A percentile compares a stretch with the other conserved stretches of the same genome.
phyloP scores from a whole-genome alignment of 169 alveolate species.

The Blepharisma undulans region DNA sequence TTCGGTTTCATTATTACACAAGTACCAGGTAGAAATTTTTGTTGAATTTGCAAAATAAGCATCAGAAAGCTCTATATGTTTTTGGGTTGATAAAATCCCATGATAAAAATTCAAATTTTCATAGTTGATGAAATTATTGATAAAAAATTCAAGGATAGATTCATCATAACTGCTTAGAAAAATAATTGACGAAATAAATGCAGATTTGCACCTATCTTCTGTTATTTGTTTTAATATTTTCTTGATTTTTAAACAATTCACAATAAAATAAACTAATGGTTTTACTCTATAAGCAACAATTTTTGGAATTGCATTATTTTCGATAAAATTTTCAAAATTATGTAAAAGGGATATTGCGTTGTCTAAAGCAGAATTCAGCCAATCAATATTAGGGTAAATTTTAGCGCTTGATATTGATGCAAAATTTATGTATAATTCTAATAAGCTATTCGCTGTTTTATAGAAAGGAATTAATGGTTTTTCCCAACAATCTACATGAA shows the following conservation, averaged over 20 bases:
- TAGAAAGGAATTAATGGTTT: not conserved
- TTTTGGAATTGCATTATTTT: not conserved
- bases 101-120: not conserved
- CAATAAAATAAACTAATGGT: not conserved
- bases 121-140: not conserved
- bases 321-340: not conserved
- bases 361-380: not conserved
- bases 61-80: not conserved
- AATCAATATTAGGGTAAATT: not conserved
- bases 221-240: not conserved
- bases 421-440: not conserved
- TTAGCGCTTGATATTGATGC: not conserved
- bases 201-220: not conserved
- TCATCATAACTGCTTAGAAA: conserved; percentile 2
- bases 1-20: not conserved
- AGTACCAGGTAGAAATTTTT: conserved; percentile 2
- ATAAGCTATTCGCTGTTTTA: not conserved
- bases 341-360: not conserved
- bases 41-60: not conserved
- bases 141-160: not conserved
- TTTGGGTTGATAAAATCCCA: not conserved
- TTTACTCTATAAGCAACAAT: not conserved
- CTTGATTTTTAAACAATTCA: not conserved
- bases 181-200: not conserved
- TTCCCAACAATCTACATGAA: not conserved